Evolutionary conservation across 768 basidiomycete species (phyloP).

Genomic region (Fomitopsis pulvina): DNA sequence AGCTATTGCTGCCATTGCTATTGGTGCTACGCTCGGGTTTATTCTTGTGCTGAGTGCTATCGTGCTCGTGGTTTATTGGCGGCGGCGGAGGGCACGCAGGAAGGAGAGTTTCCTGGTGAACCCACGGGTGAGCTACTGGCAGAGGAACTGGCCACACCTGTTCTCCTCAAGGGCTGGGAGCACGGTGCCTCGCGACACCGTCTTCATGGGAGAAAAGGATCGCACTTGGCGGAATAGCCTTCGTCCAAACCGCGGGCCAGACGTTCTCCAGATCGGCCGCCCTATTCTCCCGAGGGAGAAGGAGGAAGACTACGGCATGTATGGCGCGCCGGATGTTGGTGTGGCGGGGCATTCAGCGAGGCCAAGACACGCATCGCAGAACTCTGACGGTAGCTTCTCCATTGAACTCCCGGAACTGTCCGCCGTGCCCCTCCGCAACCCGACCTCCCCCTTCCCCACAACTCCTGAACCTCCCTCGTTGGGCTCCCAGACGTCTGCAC

Average conservation of each 20-base stretch:
- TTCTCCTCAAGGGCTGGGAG: neutral
- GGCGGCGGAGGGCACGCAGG: conserved; percentile 24
- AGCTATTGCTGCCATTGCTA: conserved; percentile 59
- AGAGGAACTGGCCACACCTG: neutral
- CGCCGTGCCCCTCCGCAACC: conserved; percentile 8
- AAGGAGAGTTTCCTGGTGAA: conserved; percentile 24
- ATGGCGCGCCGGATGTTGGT: conserved; percentile 2
- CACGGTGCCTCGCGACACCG: neutral
- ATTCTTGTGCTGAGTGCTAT: conserved; percentile 39
- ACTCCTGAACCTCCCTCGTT: conserved; percentile 3
- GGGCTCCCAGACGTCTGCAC: neutral
- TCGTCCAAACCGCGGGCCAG: neutral
- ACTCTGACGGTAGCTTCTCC: conserved; percentile 25
- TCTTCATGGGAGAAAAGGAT: neutral
- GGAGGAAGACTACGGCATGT: conserved; percentile 13
- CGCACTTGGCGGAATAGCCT: neutral
- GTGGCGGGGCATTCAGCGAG: conserved; percentile 14
- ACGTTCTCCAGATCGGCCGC: conserved; percentile 11
- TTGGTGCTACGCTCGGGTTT: conserved; percentile 49
- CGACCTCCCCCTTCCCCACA: conserved; percentile 13
- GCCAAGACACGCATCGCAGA: conserved; percentile 20
- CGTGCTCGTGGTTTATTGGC: conserved; percentile 31
- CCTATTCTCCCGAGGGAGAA: neutral
- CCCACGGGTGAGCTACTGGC: conserved; percentile 14
- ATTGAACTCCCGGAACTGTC: conserved; percentile 22